phyloP scores from a whole-genome alignment of 1,139 yeast species.

The Zygosaccharomyces sapae region DNA sequence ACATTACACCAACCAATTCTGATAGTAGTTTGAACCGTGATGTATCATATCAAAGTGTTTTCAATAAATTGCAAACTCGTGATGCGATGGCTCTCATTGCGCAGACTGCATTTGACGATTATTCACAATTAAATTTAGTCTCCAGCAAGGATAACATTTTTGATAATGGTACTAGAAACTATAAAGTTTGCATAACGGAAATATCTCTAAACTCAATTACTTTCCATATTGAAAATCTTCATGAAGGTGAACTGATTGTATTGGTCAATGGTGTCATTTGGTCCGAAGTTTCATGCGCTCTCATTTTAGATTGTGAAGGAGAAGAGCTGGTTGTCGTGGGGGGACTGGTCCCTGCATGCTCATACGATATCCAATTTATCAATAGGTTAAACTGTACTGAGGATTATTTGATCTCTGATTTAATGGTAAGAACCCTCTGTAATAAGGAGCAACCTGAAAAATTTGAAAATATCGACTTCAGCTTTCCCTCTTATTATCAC shows the following conservation, averaged over 20 bases:
- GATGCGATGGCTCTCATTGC: conserved; percentile 38
- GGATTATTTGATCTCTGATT: conserved; percentile 41
- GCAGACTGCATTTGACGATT: conserved; percentile 39
- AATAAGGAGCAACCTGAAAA: conserved; percentile 16
- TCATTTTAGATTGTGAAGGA: conserved; percentile 36
- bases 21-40: conserved; percentile 39
- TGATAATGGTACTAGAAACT: conserved; percentile 29
- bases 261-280: conserved; percentile 60
- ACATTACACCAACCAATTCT: conserved; percentile 39
- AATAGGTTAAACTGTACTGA: conserved; percentile 40
- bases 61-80: conserved; percentile 22
- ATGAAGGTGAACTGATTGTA: conserved; percentile 42
- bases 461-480: conserved; percentile 28
- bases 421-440: conserved; percentile 43
- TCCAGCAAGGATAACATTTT: conserved; percentile 31
- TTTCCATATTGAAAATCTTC: conserved; percentile 43
- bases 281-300: conserved; percentile 49
- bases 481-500: conserved; percentile 35
- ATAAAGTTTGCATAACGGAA: conserved; percentile 46
- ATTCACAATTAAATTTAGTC: conserved; percentile 35
- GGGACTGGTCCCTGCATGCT: conserved; percentile 64
- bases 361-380: conserved; percentile 61
- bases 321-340: conserved; percentile 50
- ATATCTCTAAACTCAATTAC: conserved; percentile 51
- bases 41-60: conserved; percentile 30